Base-by-base conservation (phyloP, 345 rosid genomes). In the Kandelia obovata region DNA sequence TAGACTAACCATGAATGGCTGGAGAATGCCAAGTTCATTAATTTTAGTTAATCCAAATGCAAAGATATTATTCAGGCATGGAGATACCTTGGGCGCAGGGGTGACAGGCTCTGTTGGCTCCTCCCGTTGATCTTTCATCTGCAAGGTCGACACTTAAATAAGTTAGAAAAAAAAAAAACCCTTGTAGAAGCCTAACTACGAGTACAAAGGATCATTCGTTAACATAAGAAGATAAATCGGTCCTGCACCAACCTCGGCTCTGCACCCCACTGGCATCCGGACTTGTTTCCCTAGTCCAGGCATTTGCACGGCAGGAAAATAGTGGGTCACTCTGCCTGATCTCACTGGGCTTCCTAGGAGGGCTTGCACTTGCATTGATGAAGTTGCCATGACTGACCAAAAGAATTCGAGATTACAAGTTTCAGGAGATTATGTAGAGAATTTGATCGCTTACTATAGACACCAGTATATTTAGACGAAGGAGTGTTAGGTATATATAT, bases 291-390 rank as follows among this genome's bases (percentile, higher is more conserved):
- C 72, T 19, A 72, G 30, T 53, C 70, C 63, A 4, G 79, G 68
- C 28, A 66, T 34, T 23, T 56, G 60, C 34, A 68, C 59, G 6
- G 78, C 78, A 13, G 67, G 58, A 64, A 47, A 27, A 39, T 70
- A 74, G 43, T 68, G 75, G 69, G 10, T 71, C 56, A 67, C 72
- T 37, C 72, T 70, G 3, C 66, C 71, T 65, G 31, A 25, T 77
- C 72, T 74, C 57, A 76, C 62, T 1, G 90, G 86, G 31, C 73
- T 73, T 0, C 79, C 77, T 0, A 87, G 73, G 61, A 83, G 69
- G 1, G 89, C 72, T 25, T 85, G 94, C 80, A 85, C 68, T 34
- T 66, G 60, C 47, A 83, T 47, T 0, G 82, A 62, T 13, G 82
- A 71, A 32, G 88, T 84, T 87, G 88, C 87, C 57, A 53, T 53